Base-by-base conservation (phyloP, 768 basidiomycete species). In the Pholiota microspora region DNA sequence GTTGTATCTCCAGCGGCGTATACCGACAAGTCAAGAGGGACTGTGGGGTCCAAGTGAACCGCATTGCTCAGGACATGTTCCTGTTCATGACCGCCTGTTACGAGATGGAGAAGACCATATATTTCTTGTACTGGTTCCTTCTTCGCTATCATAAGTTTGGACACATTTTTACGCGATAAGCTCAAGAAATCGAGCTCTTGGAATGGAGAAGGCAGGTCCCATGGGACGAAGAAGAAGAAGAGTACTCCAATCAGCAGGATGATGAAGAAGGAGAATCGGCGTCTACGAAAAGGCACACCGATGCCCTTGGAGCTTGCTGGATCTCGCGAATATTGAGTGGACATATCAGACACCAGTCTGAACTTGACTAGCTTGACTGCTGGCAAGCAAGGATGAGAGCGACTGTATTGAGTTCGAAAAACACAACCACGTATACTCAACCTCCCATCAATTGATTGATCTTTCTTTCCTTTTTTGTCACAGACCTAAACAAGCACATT, bases 71-170 rank as follows among this genome's bases (percentile, higher is more conserved):
- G 63, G 24, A 72, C 67, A 42, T 74, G 71, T 49, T 77, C 72
- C 16, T 75, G 65, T 40, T 74, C 74, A 27, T 64, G 68, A 55
- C 76, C 71, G 27, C 78, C 74, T 0, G 82, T 82, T 27, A 86
- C 80, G 38, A 90, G 76, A 62, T 86, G 78, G 27, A 90, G 71
- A n/a, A 91, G 71, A 0, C 86, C 89, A 51, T 84, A 87, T 24
- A 90, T 81, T 67, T 91, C 89, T 49, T 79, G 73, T 24, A 79
- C 78, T 25, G 63, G 51, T 18, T 52, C 62, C 46, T 64, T 56
- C 46, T 63, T 66, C 18, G 66, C 48, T 52, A 73, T 70, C 58
- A 76, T 62, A 36, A 78, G 64, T 56, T 74, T 62, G 23, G 68
- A 67, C 44, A 80, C 64, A 51, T 67, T 73, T 25, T 76, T 74